phyloP scores from a whole-genome alignment of 106 monocot genomes.

The Chionographis japonica region DNA sequence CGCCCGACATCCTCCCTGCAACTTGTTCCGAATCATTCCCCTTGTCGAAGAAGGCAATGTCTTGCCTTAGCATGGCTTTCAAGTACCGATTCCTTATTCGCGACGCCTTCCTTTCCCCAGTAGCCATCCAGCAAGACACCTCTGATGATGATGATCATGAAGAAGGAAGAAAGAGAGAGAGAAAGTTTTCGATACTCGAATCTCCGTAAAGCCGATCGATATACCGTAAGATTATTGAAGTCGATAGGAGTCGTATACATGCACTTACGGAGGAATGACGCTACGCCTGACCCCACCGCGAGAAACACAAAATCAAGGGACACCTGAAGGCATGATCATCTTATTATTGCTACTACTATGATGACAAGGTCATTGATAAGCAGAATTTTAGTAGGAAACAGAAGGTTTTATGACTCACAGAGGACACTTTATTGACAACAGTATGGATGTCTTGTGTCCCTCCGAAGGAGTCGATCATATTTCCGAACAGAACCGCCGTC shows the following conservation, averaged over 20 bases:
- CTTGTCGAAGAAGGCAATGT: constrained; percentile 2
- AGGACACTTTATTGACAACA: constrained; percentile 16
- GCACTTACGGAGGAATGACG: constrained; percentile 33
- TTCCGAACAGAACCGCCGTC: constrained; percentile 36
- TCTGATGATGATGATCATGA: neutral
- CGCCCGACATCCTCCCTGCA: constrained; percentile 38
- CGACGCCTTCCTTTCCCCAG: neutral
- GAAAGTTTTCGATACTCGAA: neutral
- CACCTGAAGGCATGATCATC: constrained; percentile 30
- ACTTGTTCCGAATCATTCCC: constrained; percentile 31
- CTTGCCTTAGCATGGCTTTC: neutral
- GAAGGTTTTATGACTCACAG: no score
- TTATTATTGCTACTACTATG: neutral
- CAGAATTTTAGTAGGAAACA: no score
- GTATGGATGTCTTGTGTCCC: constrained; percentile 4
- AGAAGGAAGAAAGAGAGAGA: no score
- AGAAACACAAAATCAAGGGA: constrained; percentile 42
- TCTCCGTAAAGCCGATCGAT: no score
- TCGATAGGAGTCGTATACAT: no score
- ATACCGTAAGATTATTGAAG: neutral
- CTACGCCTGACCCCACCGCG: constrained; percentile 25
- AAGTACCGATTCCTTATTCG: constrained; percentile 1
- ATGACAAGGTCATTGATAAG: no score
- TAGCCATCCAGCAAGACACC: constrained; percentile 1
- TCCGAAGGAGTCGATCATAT: constrained; percentile 27